Conservation (phyloP, 805 yeast species). For the Candida coleopterorum region DNA sequence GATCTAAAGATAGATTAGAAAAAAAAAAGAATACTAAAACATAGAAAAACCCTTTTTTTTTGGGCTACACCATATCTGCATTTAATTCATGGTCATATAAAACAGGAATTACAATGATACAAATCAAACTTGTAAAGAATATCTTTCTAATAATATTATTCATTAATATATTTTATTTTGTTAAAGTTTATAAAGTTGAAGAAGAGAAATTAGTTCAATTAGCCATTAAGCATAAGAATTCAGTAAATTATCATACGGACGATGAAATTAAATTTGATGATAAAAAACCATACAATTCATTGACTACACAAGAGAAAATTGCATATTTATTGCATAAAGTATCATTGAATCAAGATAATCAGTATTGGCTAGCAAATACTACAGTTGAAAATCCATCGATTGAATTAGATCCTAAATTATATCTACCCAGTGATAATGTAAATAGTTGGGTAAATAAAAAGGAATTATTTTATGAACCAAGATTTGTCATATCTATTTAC, state of each 20-base stretch:
- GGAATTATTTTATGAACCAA: slow-evolving; percentile 44
- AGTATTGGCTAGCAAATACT: slow-evolving; percentile 28
- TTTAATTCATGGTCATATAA: background rate
- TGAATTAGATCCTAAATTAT: slow-evolving; percentile 16
- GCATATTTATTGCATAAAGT: slow-evolving; percentile 17
- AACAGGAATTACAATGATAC: slow-evolving; percentile 11
- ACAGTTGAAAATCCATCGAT: slow-evolving; percentile 19
- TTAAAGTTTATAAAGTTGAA: slow-evolving; percentile 14
- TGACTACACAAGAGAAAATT: slow-evolving; percentile 15
- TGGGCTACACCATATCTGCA: no score
- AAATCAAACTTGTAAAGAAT: slow-evolving; percentile 13
- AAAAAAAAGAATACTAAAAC: no score
- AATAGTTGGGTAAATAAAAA: slow-evolving; percentile 16
- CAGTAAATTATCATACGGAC: slow-evolving; percentile 16
- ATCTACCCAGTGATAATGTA: slow-evolving; percentile 8
- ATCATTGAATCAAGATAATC: slow-evolving; percentile 16
- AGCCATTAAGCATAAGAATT: slow-evolving; percentile 12
- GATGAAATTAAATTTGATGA: slow-evolving; percentile 15
- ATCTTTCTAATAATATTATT: slow-evolving; percentile 17
- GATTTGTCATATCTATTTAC: slow-evolving; percentile 49
- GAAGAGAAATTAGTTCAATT: slow-evolving; percentile 14
- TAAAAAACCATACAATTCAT: slow-evolving; percentile 14
- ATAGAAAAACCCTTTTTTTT: no score
- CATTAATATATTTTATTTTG: slow-evolving; percentile 18
- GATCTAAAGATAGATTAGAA: no score